Percentiles rank a stretch among this genome's conserved stretches.
These are phyloP conservation scores for Penicillium subrubescens DNA, from an alignment of 495 filamentous ascomycete genomes.

Conservation along the genomic window DNA sequence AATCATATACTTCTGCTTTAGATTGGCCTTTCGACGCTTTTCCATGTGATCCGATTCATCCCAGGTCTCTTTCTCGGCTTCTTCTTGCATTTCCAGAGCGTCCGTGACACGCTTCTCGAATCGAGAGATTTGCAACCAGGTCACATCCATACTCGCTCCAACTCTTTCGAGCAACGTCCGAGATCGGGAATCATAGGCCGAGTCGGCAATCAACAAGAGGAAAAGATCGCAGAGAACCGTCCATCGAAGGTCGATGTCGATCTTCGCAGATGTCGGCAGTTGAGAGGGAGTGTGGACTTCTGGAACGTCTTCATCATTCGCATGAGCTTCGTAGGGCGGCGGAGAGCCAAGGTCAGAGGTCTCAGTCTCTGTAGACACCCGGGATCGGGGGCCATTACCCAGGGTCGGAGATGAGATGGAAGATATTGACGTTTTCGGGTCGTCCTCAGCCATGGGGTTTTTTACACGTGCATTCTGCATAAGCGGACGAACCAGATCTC, in stretches of 20 bases:
- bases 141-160: conserved; percentile 72
- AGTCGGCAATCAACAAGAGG: conserved; percentile 91
- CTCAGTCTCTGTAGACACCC: conserved; percentile 33
- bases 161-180: conserved; percentile 83
- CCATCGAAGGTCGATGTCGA: conserved; percentile 97
- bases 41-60: conserved; percentile 96
- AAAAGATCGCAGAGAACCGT: conserved; percentile 97
- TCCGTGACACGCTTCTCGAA: conserved; percentile 99
- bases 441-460: conserved; percentile 75
- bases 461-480: conserved; percentile 94
- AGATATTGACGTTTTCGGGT: conserved; percentile 34
- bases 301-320: conserved; percentile 64
- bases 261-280: conserved; percentile 74
- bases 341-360: conserved; percentile 52
- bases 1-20: conserved; percentile 83
- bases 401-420: conserved; percentile 31
- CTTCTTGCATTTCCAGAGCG: conserved; percentile 95
- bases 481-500: conserved; percentile 78
- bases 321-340: conserved; percentile 71
- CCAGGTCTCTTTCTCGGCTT: conserved; percentile 92
- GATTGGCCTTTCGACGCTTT: conserved; percentile 73
- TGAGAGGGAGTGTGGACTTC: conserved; percentile 80
- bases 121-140: conserved; percentile 90
- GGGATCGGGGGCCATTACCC: conserved; percentile 30
- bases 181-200: conserved; percentile 88